Conservation (phyloP, 495 filamentous ascomycete species). For the Neurospora sp. region DNA sequence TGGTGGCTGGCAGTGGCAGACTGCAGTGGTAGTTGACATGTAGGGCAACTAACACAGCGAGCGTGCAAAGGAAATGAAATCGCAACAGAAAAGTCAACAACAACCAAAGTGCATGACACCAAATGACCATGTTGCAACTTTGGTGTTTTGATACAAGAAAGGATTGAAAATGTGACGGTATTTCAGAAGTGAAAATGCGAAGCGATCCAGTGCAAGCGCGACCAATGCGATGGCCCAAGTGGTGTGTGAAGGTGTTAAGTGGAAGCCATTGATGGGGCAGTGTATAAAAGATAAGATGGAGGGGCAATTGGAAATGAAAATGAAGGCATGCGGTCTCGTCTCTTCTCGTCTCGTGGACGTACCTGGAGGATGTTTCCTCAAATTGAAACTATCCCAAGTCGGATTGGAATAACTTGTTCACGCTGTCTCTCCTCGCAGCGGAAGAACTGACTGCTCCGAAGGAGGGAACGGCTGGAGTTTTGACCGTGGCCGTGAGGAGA, state of each 20-base stretch:
- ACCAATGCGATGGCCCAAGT: background rate
- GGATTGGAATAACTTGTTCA: conserved; percentile 12
- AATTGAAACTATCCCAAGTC: conserved; percentile 22
- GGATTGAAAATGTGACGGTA: background rate
- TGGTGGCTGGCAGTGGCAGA: background rate
- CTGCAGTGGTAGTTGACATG: background rate
- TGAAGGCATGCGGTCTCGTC: background rate
- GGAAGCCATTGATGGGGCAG: background rate
- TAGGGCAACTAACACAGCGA: background rate
- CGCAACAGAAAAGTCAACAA: background rate
- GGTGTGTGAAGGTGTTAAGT: background rate
- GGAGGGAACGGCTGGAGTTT: conserved; percentile 24
- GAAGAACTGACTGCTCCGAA: conserved; percentile 29
- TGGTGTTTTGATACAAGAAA: background rate
- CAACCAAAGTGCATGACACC: background rate
- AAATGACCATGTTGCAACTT: background rate
- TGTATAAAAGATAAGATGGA: background rate
- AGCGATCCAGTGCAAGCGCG: background rate
- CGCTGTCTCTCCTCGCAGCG: conserved; percentile 17
- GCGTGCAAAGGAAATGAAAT: background rate
- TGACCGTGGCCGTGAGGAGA: conserved; percentile 12
- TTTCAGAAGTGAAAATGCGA: background rate
- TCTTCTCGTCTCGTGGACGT: conserved; percentile 10
- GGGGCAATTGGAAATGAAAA: background rate
- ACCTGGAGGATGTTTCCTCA: conserved; percentile 17